Evolutionary conservation across 768 basidiomycete genomes (phyloP).

Genomic region (Boletus bicolor): DNA sequence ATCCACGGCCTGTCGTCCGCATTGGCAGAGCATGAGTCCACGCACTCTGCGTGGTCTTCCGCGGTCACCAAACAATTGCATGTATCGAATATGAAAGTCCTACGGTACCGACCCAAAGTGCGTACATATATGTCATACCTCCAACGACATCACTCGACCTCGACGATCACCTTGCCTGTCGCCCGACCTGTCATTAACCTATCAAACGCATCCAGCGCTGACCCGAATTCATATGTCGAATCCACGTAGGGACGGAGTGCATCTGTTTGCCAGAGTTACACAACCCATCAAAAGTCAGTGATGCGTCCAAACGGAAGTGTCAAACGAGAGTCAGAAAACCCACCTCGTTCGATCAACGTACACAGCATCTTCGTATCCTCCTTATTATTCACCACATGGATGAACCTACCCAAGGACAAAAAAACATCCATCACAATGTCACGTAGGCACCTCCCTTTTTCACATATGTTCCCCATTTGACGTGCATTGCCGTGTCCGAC

Average conservation of each 20-base stretch:
- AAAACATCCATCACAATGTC: slow-evolving; percentile 18
- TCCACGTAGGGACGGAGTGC: slow-evolving; percentile 53
- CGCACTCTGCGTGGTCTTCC: neutral
- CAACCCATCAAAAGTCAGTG: neutral
- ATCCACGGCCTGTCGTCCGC: neutral
- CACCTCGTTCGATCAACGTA: slow-evolving; percentile 43
- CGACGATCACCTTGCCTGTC: slow-evolving; percentile 66
- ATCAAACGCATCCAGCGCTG: slow-evolving; percentile 60
- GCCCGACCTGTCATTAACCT: slow-evolving; percentile 50
- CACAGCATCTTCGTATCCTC: slow-evolving; percentile 37
- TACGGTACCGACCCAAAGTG: too few relatives aligned
- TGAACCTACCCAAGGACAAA: slow-evolving; percentile 10
- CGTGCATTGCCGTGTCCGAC: slow-evolving; percentile 51
- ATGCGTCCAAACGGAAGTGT: neutral
- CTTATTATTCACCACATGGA: slow-evolving; percentile 32
- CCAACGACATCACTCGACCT: slow-evolving; percentile 33
- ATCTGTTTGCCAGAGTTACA: slow-evolving; percentile 34
- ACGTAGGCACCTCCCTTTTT: slow-evolving; percentile 50
- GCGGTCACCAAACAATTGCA: neutral
- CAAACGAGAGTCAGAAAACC: neutral
- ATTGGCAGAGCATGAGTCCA: neutral
- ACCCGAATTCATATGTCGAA: slow-evolving; percentile 54
- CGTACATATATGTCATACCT: neutral
- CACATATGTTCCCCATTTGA: slow-evolving; percentile 48
- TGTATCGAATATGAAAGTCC: neutral